phyloP scores from a whole-genome alignment of 345 rosid genomes.

The Eucalyptus cloeziana region DNA sequence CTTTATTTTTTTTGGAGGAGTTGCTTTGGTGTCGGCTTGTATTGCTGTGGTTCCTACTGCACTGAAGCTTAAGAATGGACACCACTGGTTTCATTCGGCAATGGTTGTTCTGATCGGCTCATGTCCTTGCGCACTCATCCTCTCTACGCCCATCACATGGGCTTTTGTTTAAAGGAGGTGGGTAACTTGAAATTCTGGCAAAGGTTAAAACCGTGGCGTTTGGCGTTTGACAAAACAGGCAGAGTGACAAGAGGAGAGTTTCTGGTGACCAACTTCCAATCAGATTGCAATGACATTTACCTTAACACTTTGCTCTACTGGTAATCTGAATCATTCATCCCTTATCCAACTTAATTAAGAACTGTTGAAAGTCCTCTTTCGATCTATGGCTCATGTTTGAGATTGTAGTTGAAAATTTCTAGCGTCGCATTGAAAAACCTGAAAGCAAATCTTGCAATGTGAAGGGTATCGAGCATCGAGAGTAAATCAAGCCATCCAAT shows the following conservation, averaged over 20 bases:
- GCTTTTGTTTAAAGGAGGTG: slow-evolving; percentile 66
- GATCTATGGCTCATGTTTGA: neutral
- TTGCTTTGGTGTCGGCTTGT: slow-evolving; percentile 38
- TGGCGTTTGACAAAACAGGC: slow-evolving; percentile 82
- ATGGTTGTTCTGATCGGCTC: slow-evolving; percentile 75
- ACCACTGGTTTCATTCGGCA: slow-evolving; percentile 62
- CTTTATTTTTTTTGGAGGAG: slow-evolving; percentile 19
- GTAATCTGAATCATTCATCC: slow-evolving; percentile 6
- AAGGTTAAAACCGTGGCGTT: slow-evolving; percentile 61
- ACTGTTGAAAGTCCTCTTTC: neutral
- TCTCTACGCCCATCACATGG: slow-evolving; percentile 79
- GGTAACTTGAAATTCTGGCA: slow-evolving; percentile 55
- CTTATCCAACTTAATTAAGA: neutral
- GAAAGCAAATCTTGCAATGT: neutral
- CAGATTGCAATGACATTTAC: slow-evolving; percentile 25
- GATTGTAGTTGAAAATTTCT: neutral
- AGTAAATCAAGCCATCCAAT: slow-evolving; percentile 83
- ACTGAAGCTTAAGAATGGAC: slow-evolving; percentile 19
- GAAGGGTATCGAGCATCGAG: slow-evolving; percentile 72
- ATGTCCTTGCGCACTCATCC: slow-evolving; percentile 81
- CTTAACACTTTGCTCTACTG: slow-evolving; percentile 36
- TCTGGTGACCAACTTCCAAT: slow-evolving; percentile 42
- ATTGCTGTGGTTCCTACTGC: slow-evolving; percentile 40
- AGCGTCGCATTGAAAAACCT: neutral
- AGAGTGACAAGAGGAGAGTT: slow-evolving; percentile 77